Conservation (phyloP, 495 filamentous ascomycete species). For the Aspergillus bridgeri region DNA sequence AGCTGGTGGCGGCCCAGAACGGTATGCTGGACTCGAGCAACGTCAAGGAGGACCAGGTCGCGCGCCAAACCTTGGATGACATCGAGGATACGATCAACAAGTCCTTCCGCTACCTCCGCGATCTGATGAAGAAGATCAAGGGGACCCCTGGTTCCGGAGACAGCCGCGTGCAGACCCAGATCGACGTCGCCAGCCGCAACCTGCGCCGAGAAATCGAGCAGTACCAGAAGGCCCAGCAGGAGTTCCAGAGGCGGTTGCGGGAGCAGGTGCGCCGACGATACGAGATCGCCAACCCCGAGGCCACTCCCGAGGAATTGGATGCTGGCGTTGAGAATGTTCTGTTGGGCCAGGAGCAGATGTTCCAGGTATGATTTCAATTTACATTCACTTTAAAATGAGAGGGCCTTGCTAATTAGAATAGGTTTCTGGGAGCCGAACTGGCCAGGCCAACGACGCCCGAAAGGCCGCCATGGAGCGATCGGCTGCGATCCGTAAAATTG, state of each 20-base stretch:
- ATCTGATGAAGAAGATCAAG: constrained; percentile 75
- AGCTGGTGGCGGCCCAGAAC: constrained; percentile 39
- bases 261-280: constrained; percentile 85
- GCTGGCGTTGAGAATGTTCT: constrained; percentile 69
- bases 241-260: constrained; percentile 71
- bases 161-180: constrained; percentile 68
- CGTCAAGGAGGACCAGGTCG: constrained; percentile 40
- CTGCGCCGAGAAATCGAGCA: constrained; percentile 73
- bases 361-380: constrained; percentile 45
- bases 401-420: constrained; percentile 34
- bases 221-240: constrained; percentile 73
- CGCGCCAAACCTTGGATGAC: constrained; percentile 51
- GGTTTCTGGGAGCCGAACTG: constrained; percentile 65
- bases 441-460: constrained; percentile 73
- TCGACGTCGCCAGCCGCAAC: constrained; percentile 72
- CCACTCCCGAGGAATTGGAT: constrained; percentile 73
- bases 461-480: constrained; percentile 78
- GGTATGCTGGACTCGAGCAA: constrained; percentile 43
- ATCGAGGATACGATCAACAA: constrained; percentile 80
- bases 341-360: constrained; percentile 68
- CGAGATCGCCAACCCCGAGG: constrained; percentile 82
- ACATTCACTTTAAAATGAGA: constrained; percentile 10
- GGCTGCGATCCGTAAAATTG: constrained; percentile 86
- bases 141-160: constrained; percentile 68
- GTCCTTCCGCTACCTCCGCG: constrained; percentile 69